phyloP scores from a whole-genome alignment of 2,329 filamentous ascomycete species.

The Diplocarpon rosae region DNA sequence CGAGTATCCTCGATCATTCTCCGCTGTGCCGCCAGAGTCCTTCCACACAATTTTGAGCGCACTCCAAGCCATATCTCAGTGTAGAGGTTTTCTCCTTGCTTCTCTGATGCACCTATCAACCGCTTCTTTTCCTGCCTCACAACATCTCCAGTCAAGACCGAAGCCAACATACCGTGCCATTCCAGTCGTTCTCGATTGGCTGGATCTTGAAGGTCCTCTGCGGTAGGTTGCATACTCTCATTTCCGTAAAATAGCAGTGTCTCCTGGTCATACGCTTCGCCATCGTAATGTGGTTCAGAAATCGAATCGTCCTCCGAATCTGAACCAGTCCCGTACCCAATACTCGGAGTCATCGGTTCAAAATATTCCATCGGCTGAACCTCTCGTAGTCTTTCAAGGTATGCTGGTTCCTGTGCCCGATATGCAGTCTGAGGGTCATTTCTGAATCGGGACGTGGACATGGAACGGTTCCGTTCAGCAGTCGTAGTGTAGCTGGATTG shows the following conservation, averaged over 20 bases:
- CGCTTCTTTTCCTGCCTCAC: constrained; percentile 97
- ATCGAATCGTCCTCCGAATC: constrained; percentile 88
- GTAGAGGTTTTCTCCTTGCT: constrained; percentile 52
- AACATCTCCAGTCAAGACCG: constrained; percentile 90
- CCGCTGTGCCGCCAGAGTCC: constrained; percentile 73
- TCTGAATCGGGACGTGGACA: constrained; percentile 43
- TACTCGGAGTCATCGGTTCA: constrained; percentile 56
- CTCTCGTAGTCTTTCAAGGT: constrained; percentile 82
- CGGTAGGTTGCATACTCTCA: constrained; percentile 76
- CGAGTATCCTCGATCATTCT: constrained; percentile 82
- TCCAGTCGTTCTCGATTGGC: constrained; percentile 83
- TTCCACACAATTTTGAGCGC: constrained; percentile 70
- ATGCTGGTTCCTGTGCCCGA: constrained; percentile 83
- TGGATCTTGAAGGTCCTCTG: constrained; percentile 82
- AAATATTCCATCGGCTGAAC: constrained; percentile 43
- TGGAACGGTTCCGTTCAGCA: constrained; percentile 39
- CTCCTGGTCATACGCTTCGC: constrained; percentile 80
- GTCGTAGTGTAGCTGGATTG: constrained; percentile 34
- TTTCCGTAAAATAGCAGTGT: constrained; percentile 88
- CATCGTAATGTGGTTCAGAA: constrained; percentile 71
- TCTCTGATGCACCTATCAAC: constrained; percentile 65
- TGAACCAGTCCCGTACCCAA: constrained; percentile 59
- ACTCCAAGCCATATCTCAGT: constrained; percentile 81
- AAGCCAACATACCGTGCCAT: constrained; percentile 97
- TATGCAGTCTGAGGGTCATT: constrained; percentile 63